Evolutionary conservation across 2,329 filamentous ascomycete species (phyloP), one percentile per base, ranked within the genome.

Genomic region (Epichloe hybrida): DNA sequence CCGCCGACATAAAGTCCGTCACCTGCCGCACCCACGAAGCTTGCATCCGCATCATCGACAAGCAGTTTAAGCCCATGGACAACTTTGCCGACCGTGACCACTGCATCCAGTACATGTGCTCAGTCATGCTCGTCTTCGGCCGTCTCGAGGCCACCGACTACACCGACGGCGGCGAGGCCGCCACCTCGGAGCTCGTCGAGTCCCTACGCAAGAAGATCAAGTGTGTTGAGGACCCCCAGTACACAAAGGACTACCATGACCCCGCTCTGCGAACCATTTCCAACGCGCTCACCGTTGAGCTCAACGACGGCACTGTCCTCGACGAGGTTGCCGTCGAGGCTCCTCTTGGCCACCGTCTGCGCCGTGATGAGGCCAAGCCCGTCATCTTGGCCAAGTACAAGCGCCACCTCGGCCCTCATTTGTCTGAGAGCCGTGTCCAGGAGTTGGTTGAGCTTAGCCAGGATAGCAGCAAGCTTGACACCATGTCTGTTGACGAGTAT

Each of bases 61-160:
- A 98, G 80, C 93, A 98, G 74, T 94, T 95, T 80, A 97, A 96
- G 80, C 84, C 90, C 61, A 95, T 98, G 88, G 90, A 96, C 77
- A 98, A 98, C 82, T 98, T 97, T 65, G 93, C 93, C 64, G 93
- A 98, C 73, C 89, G 93, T 64, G 93, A 98, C 72, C 93, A 98
- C 80, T 98, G 93, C 74, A 91, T 98, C 60, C 93, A 97, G 75
- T 98, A 98, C 81, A 98, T 98, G 93, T 87, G 88, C 65, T 77
- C 90, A 57, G 89, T 88, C 63, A 97, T 97, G 89, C 84, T 98
- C 59, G 84, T 86, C 59, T 97, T 91, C 70, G 88, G 93, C 69
- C 89, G 93, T 58, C 85, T 98, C 56, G 86, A 90, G 61, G 91
- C 93, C 48, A 86, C 79, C 57, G 93, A 98, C 74, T 98, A 98